Base-by-base conservation (phyloP, 2,329 filamentous ascomycete species). In the Uncinocarpus reesii region DNA sequence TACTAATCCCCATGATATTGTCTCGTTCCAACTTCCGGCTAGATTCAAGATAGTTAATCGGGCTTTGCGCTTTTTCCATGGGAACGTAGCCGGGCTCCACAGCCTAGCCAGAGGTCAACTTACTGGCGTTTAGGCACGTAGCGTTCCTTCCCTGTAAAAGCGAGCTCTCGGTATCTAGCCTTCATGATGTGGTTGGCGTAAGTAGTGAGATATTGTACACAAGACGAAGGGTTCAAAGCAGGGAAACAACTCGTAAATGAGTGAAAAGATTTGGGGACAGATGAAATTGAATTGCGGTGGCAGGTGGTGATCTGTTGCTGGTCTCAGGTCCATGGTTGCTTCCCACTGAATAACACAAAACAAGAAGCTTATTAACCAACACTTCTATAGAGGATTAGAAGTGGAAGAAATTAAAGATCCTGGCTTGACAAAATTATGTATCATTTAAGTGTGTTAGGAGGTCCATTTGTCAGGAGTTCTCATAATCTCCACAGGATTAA, bases 1-100 rank as follows among this genome's bases (percentile, higher is more conserved):
- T 49, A 63, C 60, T 62, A 11, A 63, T 57, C 0, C 61, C 62
- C 10, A 52, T 34, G 7, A 62, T 57, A 18, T 58, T 60, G 24
- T 63, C 60, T 0, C 58, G 53, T 0, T 52, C 13, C 2, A 50
- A 29, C 4, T 56, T 56, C 0, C 59, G 18, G 15, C 46, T 42
- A 37, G 20, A 29, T 16, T n/a, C n/a, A n/a, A n/a, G n/a, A n/a
- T n/a, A n/a, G n/a, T n/a, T n/a, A n/a, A 10, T 18, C 10, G 13
- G 29, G 2, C 11, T 38, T 15, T 28, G 2, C 11, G 2, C 20
- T 11, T 24, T 36, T 34, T 23, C 11, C 3, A 7, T 55, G 38
- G 31, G n/a, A n/a, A n/a, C n/a, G n/a, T n/a, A n/a, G n/a, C n/a
- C n/a, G 56, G 15, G 16, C 47, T 59, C 55, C 58, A 60, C 55